These are phyloP conservation scores for Sporothrix curviconia DNA, from an alignment of 2,329 filamentous ascomycete genomes.

Conservation along the genomic window DNA sequence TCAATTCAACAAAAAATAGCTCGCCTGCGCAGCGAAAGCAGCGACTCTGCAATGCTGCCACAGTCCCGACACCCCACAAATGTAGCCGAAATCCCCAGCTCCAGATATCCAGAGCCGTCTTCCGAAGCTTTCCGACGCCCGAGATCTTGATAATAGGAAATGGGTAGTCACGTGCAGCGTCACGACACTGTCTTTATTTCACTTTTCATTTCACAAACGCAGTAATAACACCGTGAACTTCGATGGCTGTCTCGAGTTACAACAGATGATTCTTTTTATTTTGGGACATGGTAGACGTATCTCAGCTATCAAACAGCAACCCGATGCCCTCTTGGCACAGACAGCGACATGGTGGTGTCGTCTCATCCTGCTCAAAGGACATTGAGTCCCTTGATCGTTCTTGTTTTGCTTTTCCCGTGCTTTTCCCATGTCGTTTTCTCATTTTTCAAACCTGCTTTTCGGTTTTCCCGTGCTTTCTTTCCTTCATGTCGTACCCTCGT, in stretches of 20 bases:
- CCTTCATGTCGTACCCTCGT: too few relatives aligned
- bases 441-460: not conserved
- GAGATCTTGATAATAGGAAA: too few relatives aligned
- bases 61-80: constrained; percentile 2
- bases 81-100: not conserved
- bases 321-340: not conserved
- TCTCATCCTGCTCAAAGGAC: not conserved
- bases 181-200: not conserved
- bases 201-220: too few relatives aligned
- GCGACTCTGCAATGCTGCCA: not conserved
- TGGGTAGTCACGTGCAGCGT: not conserved
- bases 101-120: not conserved
- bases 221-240: too few relatives aligned
- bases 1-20: not conserved
- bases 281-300: not conserved
- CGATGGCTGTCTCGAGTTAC: too few relatives aligned
- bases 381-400: not conserved
- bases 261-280: too few relatives aligned
- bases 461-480: too few relatives aligned
- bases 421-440: too few relatives aligned
- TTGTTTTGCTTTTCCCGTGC: not conserved
- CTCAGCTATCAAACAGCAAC: not conserved
- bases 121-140: not conserved
- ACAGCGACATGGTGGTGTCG: not conserved
- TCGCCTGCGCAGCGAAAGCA: not conserved